Conservation (phyloP, 2,329 filamentous ascomycete genomes). For the Aspergillus tamarii region DNA sequence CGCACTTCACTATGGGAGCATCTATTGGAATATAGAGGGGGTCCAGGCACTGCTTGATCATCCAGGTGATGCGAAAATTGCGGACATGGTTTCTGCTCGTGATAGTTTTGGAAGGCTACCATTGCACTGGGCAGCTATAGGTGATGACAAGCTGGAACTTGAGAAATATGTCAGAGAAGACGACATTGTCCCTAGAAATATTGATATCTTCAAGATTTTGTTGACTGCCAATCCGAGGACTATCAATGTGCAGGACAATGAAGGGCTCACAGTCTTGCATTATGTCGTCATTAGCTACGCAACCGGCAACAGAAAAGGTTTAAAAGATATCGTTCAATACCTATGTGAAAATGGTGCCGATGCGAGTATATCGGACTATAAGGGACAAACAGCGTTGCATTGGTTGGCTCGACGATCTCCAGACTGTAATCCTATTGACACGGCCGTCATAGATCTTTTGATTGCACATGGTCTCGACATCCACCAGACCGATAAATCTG, state of each 20-base stretch:
- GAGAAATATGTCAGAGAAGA: neutral
- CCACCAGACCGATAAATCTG: neutral
- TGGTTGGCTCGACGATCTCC: neutral
- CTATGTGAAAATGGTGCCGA: neutral
- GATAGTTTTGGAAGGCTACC: conserved; percentile 10
- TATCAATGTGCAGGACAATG: neutral
- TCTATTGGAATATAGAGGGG: conserved; percentile 11
- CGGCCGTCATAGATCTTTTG: neutral
- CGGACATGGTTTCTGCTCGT: neutral
- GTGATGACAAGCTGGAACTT: neutral
- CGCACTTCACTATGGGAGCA: conserved; percentile 3
- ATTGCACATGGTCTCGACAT: neutral
- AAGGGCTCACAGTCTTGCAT: neutral
- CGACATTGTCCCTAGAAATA: neutral
- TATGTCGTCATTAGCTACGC: neutral
- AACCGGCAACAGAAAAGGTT: neutral
- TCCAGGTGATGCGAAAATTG: neutral
- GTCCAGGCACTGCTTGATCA: conserved; percentile 8
- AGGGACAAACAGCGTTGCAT: neutral
- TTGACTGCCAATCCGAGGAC: neutral
- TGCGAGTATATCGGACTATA: neutral
- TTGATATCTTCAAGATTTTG: neutral
- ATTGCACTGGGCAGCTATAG: conserved; percentile 12
- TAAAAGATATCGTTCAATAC: neutral
- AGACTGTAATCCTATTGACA: neutral